Conservation (phyloP, 1,139 yeast genomes). For the Sugiyamaella castrensis region DNA sequence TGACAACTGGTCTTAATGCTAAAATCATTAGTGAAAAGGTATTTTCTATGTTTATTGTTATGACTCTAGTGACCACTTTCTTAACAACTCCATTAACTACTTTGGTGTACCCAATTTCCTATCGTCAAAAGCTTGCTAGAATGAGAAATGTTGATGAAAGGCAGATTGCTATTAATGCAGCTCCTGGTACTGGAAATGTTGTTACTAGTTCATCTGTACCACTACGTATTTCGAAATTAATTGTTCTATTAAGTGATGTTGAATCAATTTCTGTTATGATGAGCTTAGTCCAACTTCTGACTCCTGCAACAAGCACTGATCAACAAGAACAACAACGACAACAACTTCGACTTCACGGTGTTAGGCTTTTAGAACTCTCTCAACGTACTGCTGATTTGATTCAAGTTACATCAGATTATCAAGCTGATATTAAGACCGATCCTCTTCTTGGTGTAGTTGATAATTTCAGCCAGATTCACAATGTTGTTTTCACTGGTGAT, state of each 20-base stretch:
- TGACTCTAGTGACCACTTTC: slow-evolving; percentile 75
- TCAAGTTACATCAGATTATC: slow-evolving; percentile 52
- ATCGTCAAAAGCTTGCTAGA: slow-evolving; percentile 51
- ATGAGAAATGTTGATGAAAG: slow-evolving; percentile 40
- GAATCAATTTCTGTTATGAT: slow-evolving; percentile 29
- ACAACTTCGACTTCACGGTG: slow-evolving; percentile 14
- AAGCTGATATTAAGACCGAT: slow-evolving; percentile 41
- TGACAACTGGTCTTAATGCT: slow-evolving; percentile 69
- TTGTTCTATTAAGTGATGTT: slow-evolving; percentile 26
- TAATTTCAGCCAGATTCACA: slow-evolving; percentile 52
- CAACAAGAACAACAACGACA: slow-evolving; percentile 16
- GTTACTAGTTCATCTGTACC: slow-evolving; percentile 11
- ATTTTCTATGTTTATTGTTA: slow-evolving; percentile 75
- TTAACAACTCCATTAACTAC: slow-evolving; percentile 70
- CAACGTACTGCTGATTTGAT: slow-evolving; percentile 67
- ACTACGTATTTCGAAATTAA: slow-evolving; percentile 19
- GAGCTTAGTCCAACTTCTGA: slow-evolving; percentile 38
- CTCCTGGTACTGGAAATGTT: slow-evolving; percentile 23
- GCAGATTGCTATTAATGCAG: slow-evolving; percentile 31
- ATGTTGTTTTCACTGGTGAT: slow-evolving; percentile 50
- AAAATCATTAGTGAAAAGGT: slow-evolving; percentile 60
- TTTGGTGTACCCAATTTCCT: slow-evolving; percentile 54
- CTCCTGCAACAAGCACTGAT: background rate
- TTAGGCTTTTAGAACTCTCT: slow-evolving; percentile 57
- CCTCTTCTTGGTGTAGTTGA: slow-evolving; percentile 52